phyloP scores from a whole-genome alignment of 108 stramenopile species.

The Asterionellopsis glacialis region DNA sequence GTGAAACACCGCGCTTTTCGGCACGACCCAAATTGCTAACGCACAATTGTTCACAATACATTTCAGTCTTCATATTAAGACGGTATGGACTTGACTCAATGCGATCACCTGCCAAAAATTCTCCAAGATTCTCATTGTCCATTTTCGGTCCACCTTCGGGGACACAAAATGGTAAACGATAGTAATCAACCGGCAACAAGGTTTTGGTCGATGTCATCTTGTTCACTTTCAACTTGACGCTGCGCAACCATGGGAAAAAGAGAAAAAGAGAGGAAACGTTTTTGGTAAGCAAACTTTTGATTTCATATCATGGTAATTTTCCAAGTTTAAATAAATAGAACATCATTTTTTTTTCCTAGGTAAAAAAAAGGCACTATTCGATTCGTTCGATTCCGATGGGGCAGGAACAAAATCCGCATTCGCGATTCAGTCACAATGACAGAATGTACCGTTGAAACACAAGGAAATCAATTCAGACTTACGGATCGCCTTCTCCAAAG shows the following conservation, averaged over 20 bases:
- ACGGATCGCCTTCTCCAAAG: conserved; percentile 65
- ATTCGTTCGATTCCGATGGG: too few relatives aligned
- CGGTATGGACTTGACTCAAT: conserved; percentile 96
- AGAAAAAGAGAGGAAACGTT: not conserved
- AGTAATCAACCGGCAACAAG: conserved; percentile 94
- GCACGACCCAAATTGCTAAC: conserved; percentile 65
- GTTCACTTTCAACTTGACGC: conserved; percentile 88
- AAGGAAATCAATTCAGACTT: conserved; percentile 18
- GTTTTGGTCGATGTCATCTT: conserved; percentile 87
- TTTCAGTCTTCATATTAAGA: conserved; percentile 92
- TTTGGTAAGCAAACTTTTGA: too few relatives aligned
- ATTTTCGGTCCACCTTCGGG: conserved; percentile 76
- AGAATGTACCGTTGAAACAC: not conserved
- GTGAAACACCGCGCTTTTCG: conserved; percentile 56
- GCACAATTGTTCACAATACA: conserved; percentile 92
- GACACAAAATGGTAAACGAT: conserved; percentile 91
- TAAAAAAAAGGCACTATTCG: too few relatives aligned
- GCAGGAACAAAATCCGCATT: not conserved
- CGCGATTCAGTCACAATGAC: not conserved
- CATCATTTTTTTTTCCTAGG: too few relatives aligned
- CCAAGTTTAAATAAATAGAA: too few relatives aligned
- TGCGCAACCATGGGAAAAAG: conserved; percentile 5
- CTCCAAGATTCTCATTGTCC: conserved; percentile 97
- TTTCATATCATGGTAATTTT: too few relatives aligned
- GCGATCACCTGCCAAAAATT: conserved; percentile 95